Base-by-base conservation (phyloP, 257 asterid species). In the Capsicum chinense region DNA sequence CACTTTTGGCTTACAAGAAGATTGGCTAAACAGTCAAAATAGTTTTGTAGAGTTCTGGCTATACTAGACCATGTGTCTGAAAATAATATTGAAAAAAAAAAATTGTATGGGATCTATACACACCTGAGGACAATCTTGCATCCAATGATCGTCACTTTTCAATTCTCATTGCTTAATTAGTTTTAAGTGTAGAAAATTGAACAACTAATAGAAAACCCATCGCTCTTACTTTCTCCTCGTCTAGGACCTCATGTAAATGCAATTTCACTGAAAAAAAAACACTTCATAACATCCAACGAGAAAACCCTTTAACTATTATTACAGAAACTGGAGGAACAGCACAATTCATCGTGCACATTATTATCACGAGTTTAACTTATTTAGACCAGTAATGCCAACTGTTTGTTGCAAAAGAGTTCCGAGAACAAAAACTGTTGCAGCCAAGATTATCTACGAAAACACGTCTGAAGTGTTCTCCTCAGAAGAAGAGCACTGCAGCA, bases 401-500 rank as follows among this genome's bases (percentile, higher is more conserved):
- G 50, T 13, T 54, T 54, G 14, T 52, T 78, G 47, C 50, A 54
- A 71, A 52, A 47, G 58, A 71, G 79, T n/a, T 71, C 58, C 35
- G 17, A 47, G 17, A 71, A n/a, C 33, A 44, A 57, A 71, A 71
- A 10, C 56, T 44, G 11, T 47, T 47, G 6, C 0, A 44, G 47
- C 79, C n/a, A 47, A 5, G 10, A 71, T 17, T 66, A 66, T 66
- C n/a, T 5, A 33, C 4, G 73, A 5, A 78, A 76, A 76, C 14
- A 35, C 21, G 3, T 54, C 82, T 78, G 64, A 78, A 78, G 82
- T 26, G 64, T 78, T 78, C 64, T 4, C 82, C 64, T 78, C 64
- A 78, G 62, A 21, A 78, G 64, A 78, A 54, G 47, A 78, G 7
- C 50, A 78, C 82, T 52, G 48, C 48, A 54, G 81, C 81, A 52